These are phyloP conservation scores for Backusella morwellensis DNA, from an alignment of 192 early-diverging fungal species.

Conservation along the genomic window DNA sequence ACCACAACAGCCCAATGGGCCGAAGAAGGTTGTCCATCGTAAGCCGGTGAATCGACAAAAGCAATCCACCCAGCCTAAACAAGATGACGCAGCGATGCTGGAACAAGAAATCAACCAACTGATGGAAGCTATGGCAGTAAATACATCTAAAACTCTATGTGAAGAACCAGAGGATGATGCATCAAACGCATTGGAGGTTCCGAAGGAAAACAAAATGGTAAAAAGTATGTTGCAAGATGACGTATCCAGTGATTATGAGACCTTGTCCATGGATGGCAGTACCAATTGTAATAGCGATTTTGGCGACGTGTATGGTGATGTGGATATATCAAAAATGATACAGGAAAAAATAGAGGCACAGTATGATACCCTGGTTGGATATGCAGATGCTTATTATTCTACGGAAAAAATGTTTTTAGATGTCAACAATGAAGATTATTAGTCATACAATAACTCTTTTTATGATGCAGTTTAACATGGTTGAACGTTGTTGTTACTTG, in stretches of 20 bases:
- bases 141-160: neutral
- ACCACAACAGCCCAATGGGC: neutral
- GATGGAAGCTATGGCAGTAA: neutral
- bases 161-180: neutral
- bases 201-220: no score
- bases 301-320: neutral
- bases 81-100: neutral
- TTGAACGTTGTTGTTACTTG: neutral
- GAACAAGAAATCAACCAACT: neutral
- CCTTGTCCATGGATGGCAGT: neutral
- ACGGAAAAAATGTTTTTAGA: neutral
- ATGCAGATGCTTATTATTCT: neutral
- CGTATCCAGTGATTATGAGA: neutral
- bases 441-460: neutral
- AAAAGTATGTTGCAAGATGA: neutral
- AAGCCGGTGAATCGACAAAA: neutral
- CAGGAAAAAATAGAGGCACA: neutral
- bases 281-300: neutral
- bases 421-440: neutral
- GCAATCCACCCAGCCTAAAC: neutral
- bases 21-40: neutral
- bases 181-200: no score
- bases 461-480: no score
- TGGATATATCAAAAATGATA: neutral
- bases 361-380: neutral